These are phyloP conservation scores for Epichloe typhina DNA, from an alignment of 2,329 filamentous ascomycete species.

Conservation along the genomic window DNA sequence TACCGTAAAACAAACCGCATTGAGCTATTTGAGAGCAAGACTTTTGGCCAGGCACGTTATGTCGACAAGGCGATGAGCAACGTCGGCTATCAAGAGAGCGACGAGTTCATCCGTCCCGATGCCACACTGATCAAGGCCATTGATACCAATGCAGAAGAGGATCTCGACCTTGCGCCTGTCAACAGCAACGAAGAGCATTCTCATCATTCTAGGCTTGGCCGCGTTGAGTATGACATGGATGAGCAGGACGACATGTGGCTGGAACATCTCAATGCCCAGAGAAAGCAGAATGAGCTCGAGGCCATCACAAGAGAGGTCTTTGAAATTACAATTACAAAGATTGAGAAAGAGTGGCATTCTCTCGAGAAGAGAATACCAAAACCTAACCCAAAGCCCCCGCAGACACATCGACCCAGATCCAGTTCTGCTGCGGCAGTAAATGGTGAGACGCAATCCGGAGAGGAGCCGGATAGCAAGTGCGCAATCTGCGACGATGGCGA, in stretches of 20 bases:
- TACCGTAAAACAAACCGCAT: slow-evolving; percentile 72
- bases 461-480: slow-evolving; percentile 95
- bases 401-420: slow-evolving; percentile 83
- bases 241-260: slow-evolving; percentile 98
- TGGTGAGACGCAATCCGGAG: slow-evolving; percentile 68
- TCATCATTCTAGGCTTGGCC: slow-evolving; percentile 42
- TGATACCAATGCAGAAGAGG: slow-evolving; percentile 47
- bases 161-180: slow-evolving; percentile 31
- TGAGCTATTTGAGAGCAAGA: slow-evolving; percentile 69
- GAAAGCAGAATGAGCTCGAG: slow-evolving; percentile 62
- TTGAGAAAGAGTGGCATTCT: slow-evolving; percentile 96
- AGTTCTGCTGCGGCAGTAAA: slow-evolving; percentile 93
- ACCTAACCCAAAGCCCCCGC: slow-evolving; percentile 87
- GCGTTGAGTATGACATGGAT: slow-evolving; percentile 99
- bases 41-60: slow-evolving; percentile 74
- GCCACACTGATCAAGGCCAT: slow-evolving; percentile 53
- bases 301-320: slow-evolving; percentile 87
- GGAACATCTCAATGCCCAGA: slow-evolving; percentile 65
- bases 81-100: slow-evolving; percentile 90
- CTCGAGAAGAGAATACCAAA: slow-evolving; percentile 95
- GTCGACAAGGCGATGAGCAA: slow-evolving; percentile 95
- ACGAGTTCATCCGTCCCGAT: slow-evolving; percentile 71
- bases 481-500: slow-evolving; percentile 98
- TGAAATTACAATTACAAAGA: slow-evolving; percentile 96
- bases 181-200: slow-evolving; percentile 17